Percentiles rank a stretch among this genome's conserved stretches.
Evolutionary conservation across 1,284 basidiomycete species (phyloP).

Genomic region (Cryptococcus amylolentus): DNA sequence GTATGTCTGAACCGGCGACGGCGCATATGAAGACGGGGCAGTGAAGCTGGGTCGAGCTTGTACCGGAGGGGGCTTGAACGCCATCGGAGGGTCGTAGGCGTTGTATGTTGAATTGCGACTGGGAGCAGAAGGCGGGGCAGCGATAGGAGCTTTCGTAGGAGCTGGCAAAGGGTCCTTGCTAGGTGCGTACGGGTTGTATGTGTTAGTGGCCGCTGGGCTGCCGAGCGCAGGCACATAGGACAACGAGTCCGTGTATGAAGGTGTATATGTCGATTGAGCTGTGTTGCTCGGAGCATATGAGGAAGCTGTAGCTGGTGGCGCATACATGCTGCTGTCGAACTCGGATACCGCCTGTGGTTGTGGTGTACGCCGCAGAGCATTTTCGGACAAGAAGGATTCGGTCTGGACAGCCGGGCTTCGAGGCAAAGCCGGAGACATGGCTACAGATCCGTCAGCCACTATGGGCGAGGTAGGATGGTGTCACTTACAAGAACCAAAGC

Average conservation of each 20-base stretch:
- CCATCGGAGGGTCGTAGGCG: background rate
- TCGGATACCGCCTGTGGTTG: constrained; percentile 18
- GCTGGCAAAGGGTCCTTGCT: background rate
- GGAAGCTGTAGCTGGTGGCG: constrained; percentile 21
- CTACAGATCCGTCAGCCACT: background rate
- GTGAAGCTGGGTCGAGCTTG: no score
- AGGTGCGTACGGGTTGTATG: constrained; percentile 21
- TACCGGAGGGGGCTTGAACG: constrained; percentile 1
- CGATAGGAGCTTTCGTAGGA: background rate
- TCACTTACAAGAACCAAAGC: constrained; percentile 5
- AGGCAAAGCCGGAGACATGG: background rate
- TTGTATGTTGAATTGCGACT: background rate
- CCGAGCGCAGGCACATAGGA: constrained; percentile 8
- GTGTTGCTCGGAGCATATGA: constrained; percentile 9
- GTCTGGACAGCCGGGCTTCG: constrained; percentile 14
- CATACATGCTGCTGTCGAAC: constrained; percentile 6
- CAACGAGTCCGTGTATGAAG: constrained; percentile 1
- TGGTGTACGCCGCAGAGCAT: constrained; percentile 34
- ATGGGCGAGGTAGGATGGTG: background rate
- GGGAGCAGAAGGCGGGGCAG: background rate
- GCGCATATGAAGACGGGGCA: no score
- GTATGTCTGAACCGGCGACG: constrained; percentile 7
- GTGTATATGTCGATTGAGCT: constrained; percentile 8
- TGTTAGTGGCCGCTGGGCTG: constrained; percentile 24
- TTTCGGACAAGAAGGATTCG: constrained; percentile 20